Percentiles rank a stretch among this genome's conserved stretches.
Conservation (phyloP, 345 rosid species). For the Cardamine resedifolia region DNA sequence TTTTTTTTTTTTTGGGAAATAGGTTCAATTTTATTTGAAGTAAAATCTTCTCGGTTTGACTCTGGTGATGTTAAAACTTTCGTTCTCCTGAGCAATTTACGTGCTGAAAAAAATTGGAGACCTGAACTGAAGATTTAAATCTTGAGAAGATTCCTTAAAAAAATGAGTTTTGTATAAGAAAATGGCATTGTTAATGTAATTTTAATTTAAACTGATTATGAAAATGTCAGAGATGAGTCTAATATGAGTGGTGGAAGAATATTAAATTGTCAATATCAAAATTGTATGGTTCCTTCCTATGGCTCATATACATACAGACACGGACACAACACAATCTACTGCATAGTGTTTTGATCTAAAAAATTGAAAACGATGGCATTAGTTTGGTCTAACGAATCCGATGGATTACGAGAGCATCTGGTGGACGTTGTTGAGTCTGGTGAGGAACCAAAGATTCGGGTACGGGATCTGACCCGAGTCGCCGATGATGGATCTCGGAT, state of each 20-base stretch:
- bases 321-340: background rate
- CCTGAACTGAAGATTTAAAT: conserved; percentile 49
- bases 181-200: too few relatives aligned
- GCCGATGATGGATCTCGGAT: conserved; percentile 55
- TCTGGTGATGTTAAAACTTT: conserved; percentile 49
- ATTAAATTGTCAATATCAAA: background rate
- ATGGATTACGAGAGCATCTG: conserved; percentile 47
- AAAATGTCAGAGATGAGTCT: background rate
- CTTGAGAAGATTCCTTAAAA: conserved; percentile 1
- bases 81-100: conserved; percentile 51
- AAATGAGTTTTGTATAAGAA: background rate
- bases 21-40: conserved; percentile 16
- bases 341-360: background rate
- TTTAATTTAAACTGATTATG: too few relatives aligned
- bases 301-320: background rate
- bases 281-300: background rate
- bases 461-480: conserved; percentile 48
- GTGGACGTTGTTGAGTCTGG: conserved; percentile 30
- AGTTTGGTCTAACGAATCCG: conserved; percentile 22
- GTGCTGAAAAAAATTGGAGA: conserved; percentile 47
- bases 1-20: too few relatives aligned
- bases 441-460: conserved; percentile 44
- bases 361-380: conserved; percentile 7
- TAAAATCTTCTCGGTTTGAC: conserved; percentile 18
- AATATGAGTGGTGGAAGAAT: background rate